Percentiles rank a stretch among this genome's conserved stretches.
phyloP scores from a whole-genome alignment of 2,329 filamentous ascomycete species.

The Botryosphaeria dothidea region DNA sequence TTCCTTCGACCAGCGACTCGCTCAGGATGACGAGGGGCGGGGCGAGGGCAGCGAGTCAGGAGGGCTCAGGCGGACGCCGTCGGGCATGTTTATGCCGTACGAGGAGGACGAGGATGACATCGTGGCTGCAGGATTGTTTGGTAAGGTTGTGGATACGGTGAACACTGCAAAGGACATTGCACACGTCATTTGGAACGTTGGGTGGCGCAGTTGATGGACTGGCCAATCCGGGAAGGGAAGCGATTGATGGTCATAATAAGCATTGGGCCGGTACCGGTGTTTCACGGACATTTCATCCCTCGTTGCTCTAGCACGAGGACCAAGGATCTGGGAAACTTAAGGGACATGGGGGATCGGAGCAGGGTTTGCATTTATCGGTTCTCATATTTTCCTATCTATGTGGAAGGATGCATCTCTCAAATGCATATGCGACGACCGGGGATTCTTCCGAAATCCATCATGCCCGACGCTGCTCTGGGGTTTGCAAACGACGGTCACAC shows the following conservation, averaged over 20 bases:
- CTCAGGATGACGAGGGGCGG: slow-evolving; percentile 42
- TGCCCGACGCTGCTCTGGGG: background rate
- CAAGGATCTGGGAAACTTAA: background rate
- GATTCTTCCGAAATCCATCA: background rate
- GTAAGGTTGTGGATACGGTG: slow-evolving; percentile 76
- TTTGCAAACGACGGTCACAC: background rate
- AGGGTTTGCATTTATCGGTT: background rate
- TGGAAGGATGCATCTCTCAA: background rate
- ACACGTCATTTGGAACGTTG: slow-evolving; percentile 68
- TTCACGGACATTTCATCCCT: slow-evolving; percentile 19
- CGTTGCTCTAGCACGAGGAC: slow-evolving; percentile 14
- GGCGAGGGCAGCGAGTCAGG: slow-evolving; percentile 27
- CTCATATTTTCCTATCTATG: background rate
- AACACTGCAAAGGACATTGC: slow-evolving; percentile 66
- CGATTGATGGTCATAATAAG: slow-evolving; percentile 8
- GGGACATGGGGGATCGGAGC: slow-evolving; percentile 5
- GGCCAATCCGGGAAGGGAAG: background rate
- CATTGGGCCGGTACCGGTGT: slow-evolving; percentile 20
- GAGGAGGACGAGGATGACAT: slow-evolving; percentile 70
- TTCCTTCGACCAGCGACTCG: background rate
- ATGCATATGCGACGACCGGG: background rate
- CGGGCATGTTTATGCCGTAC: slow-evolving; percentile 90
- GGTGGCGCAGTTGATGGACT: slow-evolving; percentile 57
- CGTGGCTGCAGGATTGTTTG: slow-evolving; percentile 64
- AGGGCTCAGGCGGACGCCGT: slow-evolving; percentile 75